Evolutionary conservation across 768 basidiomycete species (phyloP), one percentile per base, ranked within the genome.

Genomic region (Cytidiella melzeri): DNA sequence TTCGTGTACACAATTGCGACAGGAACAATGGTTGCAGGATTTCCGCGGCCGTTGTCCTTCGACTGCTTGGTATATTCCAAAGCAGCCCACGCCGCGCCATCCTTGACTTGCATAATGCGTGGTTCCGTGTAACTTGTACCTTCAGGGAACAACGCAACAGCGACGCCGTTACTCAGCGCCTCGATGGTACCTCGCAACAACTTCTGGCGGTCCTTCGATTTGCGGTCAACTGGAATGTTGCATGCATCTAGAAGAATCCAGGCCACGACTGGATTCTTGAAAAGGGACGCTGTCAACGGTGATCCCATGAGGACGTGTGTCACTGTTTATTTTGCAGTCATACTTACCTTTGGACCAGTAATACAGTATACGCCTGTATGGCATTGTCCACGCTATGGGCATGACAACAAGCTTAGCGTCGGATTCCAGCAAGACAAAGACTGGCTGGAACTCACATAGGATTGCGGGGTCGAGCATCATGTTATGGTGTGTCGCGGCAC

Each of bases 171-270:
- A 15, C 81, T 75, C 36, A 99, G 75, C 1, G 86, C 84, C 45
- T 95, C 87, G 58, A 97, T 85, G 0, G 94, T 96, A 38, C 91
- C 88, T 54, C 80, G 79, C 70, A 96, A 94, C 15, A 98, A 73
- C 18, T 80, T 77, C 60, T 87, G 87, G 48, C 92, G 84, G 69
- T 99, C 93, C 70, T 91, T 92, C 53, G 80, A 89, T 70, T 90
- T 93, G 52, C 96, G 81, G 66, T 96, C 94, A 28, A 98, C 95
- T 20, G 95, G 93, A 55, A 99, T 94, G 66, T 96, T 96, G n/a
- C 96, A 94, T 2, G 95, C 87, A 53, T 87, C 87, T 46, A 79
- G 78, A 7, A 98, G 74, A 51, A 98, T 76, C 55, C 80, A 83
- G 23, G 77, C 75, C 49, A 85, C 70, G 9, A 81, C 65, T 2